phyloP scores from a whole-genome alignment of 495 filamentous ascomycete genomes.

The Podospora appendiculata region DNA sequence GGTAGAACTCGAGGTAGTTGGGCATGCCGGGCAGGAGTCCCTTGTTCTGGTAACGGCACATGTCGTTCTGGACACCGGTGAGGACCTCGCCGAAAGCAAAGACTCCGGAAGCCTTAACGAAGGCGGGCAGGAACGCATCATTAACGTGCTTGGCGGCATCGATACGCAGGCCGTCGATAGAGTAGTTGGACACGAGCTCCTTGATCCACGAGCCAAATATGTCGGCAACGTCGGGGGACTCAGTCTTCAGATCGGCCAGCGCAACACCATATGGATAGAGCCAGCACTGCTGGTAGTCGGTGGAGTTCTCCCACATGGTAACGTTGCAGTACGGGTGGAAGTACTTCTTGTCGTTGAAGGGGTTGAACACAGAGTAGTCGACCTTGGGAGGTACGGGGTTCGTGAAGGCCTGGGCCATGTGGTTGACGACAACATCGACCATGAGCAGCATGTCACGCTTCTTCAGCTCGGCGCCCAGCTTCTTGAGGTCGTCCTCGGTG shows the following conservation, averaged over 20 bases:
- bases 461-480: conserved; percentile 53
- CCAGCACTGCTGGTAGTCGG: conserved; percentile 45
- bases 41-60: conserved; percentile 1
- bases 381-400: conserved; percentile 41
- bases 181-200: conserved; percentile 34
- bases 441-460: conserved; percentile 62
- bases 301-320: conserved; percentile 38
- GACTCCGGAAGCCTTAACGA: conserved; percentile 48
- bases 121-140: conserved; percentile 53
- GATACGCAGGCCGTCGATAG: conserved; percentile 50
- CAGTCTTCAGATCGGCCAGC: neutral
- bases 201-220: conserved; percentile 56
- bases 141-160: conserved; percentile 64
- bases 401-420: conserved; percentile 53
- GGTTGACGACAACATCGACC: conserved; percentile 75
- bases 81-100: conserved; percentile 1
- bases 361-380: conserved; percentile 56
- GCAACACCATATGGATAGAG: conserved; percentile 39
- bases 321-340: conserved; percentile 60
- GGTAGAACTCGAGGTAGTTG: conserved; percentile 54
- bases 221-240: conserved; percentile 2
- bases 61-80: neutral
- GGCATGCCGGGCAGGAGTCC: conserved; percentile 56
- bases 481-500: conserved; percentile 54
- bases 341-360: conserved; percentile 58